Base-by-base conservation (phyloP, 2,329 filamentous ascomycete species). In the Pseudohalonectria lignicola region DNA sequence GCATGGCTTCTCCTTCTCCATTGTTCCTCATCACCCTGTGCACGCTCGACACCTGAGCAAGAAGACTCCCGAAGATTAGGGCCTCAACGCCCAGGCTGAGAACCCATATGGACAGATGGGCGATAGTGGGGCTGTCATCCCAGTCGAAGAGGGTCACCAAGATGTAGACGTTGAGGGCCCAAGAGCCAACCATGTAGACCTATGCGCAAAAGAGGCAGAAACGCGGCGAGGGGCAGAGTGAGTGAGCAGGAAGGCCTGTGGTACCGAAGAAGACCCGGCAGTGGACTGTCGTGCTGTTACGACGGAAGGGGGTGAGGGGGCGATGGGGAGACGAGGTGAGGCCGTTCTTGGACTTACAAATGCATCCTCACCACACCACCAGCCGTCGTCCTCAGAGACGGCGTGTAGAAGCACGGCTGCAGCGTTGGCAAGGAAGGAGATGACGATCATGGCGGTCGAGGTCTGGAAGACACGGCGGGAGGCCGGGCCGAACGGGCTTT, bases 61-160 rank as follows among this genome's bases (percentile, higher is more conserved):
- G 64, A 21, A 82, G 84, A 38, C 76, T 72, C 34, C 71, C 69
- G 43, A 92, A 68, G 28, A 96, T 76, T 36, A 79, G 63, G 18
- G 81, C 49, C 57, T 98, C 92, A 44, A 86, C 71, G 19, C 74
- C 57, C n/a, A 86, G 56, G 19, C 80, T 80, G 31, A 86, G 60
- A 31, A 70, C 56, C 92, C 92, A 98, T 49, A 86, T 79, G 34
- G 82, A 61, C 40, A 90, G 73, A 59, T 95, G 87, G 38, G 85
- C 79, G 34, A 79, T 66, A 36, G 81, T 88, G 1, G 92, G 92
- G 17, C 40, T 32, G 25, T 86, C 79, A 44, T 76, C 78, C 53
- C 82, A 83, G 57, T 95, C 88, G 51, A 94, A 70, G 41, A 96
- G 73, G 21, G 87, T 87, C 52, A 95, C 82, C 47, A 93, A 71